A percentile compares a stretch with the other conserved stretches of the same genome.
These are phyloP conservation scores for Mangifera indica DNA, from an alignment of 345 rosid genomes.

Conservation along the genomic window DNA sequence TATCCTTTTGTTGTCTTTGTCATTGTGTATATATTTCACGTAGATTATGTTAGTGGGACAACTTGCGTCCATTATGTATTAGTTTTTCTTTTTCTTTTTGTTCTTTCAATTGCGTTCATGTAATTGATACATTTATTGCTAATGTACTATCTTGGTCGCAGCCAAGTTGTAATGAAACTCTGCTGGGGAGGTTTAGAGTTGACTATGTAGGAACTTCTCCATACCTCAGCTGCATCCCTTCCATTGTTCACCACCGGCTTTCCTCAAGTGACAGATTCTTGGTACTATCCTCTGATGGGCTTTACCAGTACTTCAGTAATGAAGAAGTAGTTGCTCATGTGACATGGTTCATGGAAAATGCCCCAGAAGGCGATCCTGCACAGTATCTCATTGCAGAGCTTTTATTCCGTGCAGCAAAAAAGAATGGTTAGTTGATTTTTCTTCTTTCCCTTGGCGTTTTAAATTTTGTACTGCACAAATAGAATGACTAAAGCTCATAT, in stretches of 20 bases:
- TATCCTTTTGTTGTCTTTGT: not conserved
- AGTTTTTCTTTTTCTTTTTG: not conserved
- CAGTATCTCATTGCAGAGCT: conserved; percentile 92
- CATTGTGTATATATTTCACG: conserved; percentile 2
- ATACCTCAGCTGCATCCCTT: conserved; percentile 77
- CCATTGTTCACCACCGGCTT: conserved; percentile 75
- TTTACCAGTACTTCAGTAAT: conserved; percentile 91
- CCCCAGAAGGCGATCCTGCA: conserved; percentile 97
- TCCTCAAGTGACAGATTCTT: conserved; percentile 82
- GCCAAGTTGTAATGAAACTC: conserved; percentile 85
- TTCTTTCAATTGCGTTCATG: conserved; percentile 7
- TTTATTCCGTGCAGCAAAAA: conserved; percentile 90
- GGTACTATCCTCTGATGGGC: conserved; percentile 90
- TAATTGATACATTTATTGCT: conserved; percentile 12
- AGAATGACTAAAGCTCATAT: not conserved
- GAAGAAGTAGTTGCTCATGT: conserved; percentile 97
- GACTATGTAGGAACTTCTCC: conserved; percentile 74
- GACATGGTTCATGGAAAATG: conserved; percentile 95
- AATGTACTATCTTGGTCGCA: conserved; percentile 37
- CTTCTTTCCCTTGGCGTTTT: not conserved
- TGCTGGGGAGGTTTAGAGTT: conserved; percentile 73
- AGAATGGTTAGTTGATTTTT: conserved; percentile 62
- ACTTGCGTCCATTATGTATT: not conserved
- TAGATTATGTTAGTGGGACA: not conserved
- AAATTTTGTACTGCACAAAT: too few relatives aligned